These are phyloP conservation scores for Microdochium bolleyi DNA, from an alignment of 2,329 filamentous ascomycete genomes.

Conservation along the genomic window DNA sequence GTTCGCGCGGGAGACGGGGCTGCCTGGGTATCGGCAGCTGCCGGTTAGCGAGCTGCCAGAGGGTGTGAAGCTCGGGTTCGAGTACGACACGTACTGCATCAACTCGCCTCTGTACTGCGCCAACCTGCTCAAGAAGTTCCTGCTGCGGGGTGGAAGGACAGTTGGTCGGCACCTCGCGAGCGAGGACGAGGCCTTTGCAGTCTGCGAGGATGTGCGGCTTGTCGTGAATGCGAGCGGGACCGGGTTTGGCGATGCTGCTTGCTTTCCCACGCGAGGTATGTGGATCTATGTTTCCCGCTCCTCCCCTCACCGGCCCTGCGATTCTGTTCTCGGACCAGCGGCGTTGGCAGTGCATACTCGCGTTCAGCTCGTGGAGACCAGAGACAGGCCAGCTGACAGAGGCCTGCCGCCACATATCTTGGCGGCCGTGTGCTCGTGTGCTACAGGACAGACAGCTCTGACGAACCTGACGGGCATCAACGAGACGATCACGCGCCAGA, in stretches of 20 bases:
- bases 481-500: conserved; percentile 46
- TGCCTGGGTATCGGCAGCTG: conserved; percentile 30
- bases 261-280: conserved; percentile 34
- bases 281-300: no score
- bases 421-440: conserved; percentile 5
- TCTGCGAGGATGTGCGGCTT: conserved; percentile 15
- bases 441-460: conserved; percentile 36
- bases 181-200: conserved; percentile 28
- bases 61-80: conserved; percentile 34
- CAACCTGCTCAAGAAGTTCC: conserved; percentile 34
- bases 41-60: conserved; percentile 27
- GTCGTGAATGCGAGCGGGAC: conserved; percentile 38
- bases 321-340: no score
- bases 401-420: not conserved
- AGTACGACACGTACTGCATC: conserved; percentile 47
- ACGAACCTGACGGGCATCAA: not conserved
- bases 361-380: no score
- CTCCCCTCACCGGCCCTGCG: no score
- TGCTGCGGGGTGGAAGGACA: conserved; percentile 25
- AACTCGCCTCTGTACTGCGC: conserved; percentile 46
- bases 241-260: conserved; percentile 31
- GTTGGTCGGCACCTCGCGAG: conserved; percentile 25
- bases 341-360: not conserved
- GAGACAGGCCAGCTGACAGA: no score
- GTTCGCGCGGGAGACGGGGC: conserved; percentile 14